Evolutionary conservation across 352 stramenopile species (phyloP), one percentile per base, ranked within the genome.

Genomic region (Phytophthora colocasiae): DNA sequence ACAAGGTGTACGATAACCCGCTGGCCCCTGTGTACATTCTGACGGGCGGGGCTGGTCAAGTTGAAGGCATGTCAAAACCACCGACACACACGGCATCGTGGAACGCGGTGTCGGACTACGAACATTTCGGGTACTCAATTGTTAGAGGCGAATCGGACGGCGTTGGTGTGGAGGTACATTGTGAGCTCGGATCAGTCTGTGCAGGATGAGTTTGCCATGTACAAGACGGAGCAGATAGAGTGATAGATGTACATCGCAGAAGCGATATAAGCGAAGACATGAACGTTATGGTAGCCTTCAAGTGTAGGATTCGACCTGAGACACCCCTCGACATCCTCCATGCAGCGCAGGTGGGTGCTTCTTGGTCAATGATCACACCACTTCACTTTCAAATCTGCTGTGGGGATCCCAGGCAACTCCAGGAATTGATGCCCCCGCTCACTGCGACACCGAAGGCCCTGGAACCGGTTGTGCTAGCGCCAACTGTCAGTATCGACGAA

Each of bases 11-110:
- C 64, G 57, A 65, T 11, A 85, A 88, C 52, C 81, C 83, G 0
- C 58, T 77, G 40, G 81, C 85, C 0, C 83, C 87, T 1, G 84
- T 92, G 46, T 81, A 96, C 54, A 70, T 95, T 19, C 52, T 93
- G 24, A 85, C 74, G 0, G 89, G 87, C 8, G 77, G 73, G 0
- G 80, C 75, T 9, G 89, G 89, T 15, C 90, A 87, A 52, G 64
- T 80, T 3, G 89, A 93, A 39, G 71, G 76, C 46, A 65, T 85
- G 40, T 66, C 58, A 2, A 31, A 45, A 2, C 41, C 46, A 22
- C 51, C 58, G 12, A 68, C 48, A 11, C 32, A 73, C 17, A 68
- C 36, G 17, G 46, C 64, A 6, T 58, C 66, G 6, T 91, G 81
- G 81, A 90, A 86, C 50, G 80, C 71, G 0, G 44, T 69, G 6